phyloP scores from a whole-genome alignment of 2,329 filamentous ascomycete genomes.

The Penicillium sp. region DNA sequence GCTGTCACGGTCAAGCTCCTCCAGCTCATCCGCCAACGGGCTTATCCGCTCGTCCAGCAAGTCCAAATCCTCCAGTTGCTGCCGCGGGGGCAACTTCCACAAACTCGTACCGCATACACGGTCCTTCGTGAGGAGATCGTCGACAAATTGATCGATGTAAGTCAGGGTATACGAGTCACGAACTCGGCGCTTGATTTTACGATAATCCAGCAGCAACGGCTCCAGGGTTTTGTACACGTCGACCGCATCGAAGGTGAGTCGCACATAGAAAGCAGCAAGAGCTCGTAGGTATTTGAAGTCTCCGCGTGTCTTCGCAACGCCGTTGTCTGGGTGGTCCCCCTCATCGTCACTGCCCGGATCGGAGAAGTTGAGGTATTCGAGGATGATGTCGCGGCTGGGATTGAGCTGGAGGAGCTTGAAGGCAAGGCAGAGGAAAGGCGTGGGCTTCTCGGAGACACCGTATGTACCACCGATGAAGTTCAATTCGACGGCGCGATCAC shows the following conservation, averaged over 20 bases:
- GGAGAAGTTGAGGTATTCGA: slow-evolving; percentile 76
- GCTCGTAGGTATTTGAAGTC: slow-evolving; percentile 79
- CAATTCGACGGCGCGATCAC: slow-evolving; percentile 86
- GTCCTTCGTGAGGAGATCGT: slow-evolving; percentile 86
- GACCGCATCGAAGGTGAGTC: slow-evolving; percentile 78
- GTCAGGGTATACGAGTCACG: slow-evolving; percentile 75
- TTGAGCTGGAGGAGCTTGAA: slow-evolving; percentile 93
- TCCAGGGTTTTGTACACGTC: slow-evolving; percentile 81
- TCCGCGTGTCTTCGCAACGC: slow-evolving; percentile 37
- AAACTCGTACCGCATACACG: slow-evolving; percentile 88
- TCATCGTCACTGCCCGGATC: slow-evolving; percentile 64
- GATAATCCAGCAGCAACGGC: slow-evolving; percentile 75
- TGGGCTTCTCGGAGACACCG: slow-evolving; percentile 79
- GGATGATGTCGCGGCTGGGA: slow-evolving; percentile 74
- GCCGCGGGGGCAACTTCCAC: slow-evolving; percentile 84
- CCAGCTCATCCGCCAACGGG: slow-evolving; percentile 68
- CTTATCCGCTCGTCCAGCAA: slow-evolving; percentile 82
- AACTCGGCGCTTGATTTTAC: slow-evolving; percentile 78
- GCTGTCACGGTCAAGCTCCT: slow-evolving; percentile 44
- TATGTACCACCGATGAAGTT: slow-evolving; percentile 85
- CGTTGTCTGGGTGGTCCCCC: slow-evolving; percentile 28
- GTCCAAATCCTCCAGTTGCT: slow-evolving; percentile 85
- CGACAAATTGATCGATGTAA: slow-evolving; percentile 88
- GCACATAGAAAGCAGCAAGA: slow-evolving; percentile 89
- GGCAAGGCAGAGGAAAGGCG: slow-evolving; percentile 85